A percentile compares a stretch with the other conserved stretches of the same genome.
Evolutionary conservation across 352 stramenopile genomes (phyloP).

Genomic region (Peronosclerospora sorghi): DNA sequence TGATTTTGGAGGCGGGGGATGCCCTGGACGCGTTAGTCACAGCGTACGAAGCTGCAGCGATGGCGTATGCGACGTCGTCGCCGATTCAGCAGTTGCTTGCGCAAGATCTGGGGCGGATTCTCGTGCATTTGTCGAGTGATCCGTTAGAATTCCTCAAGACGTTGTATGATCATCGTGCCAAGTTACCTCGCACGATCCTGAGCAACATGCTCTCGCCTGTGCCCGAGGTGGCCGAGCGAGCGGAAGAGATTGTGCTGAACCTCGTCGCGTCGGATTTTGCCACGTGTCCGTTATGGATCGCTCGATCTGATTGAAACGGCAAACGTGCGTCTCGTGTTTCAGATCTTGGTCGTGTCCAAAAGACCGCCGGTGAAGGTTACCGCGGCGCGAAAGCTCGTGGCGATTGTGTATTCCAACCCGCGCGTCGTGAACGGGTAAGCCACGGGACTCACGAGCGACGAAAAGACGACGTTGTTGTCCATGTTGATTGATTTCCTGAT

Average conservation of each 20-base stretch:
- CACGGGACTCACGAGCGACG: conserved; percentile 27
- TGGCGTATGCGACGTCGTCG: conserved; percentile 25
- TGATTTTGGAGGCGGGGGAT: conserved; percentile 7
- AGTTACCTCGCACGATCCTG: conserved; percentile 41
- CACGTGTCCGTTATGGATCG: conserved; percentile 74
- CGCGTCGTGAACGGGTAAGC: conserved; percentile 43
- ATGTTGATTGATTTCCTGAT: conserved; percentile 66
- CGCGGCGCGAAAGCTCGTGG: conserved; percentile 60
- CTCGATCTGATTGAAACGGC: conserved; percentile 54
- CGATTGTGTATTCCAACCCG: conserved; percentile 61
- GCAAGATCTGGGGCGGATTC: conserved; percentile 35
- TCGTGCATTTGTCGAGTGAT: conserved; percentile 63
- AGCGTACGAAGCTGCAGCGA: conserved; percentile 37
- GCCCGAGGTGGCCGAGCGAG: conserved; percentile 39
- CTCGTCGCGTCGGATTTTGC: conserved; percentile 75
- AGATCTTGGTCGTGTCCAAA: conserved; percentile 43
- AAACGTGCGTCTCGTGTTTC: conserved; percentile 49
- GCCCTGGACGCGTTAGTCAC: conserved; percentile 42
- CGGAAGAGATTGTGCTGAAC: conserved; percentile 62
- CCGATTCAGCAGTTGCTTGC: conserved; percentile 29
- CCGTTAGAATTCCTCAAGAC: conserved; percentile 72
- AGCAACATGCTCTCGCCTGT: conserved; percentile 47
- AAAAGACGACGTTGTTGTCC: conserved; percentile 52
- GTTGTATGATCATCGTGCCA: conserved; percentile 70
- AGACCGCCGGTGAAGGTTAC: conserved; percentile 50